Base-by-base conservation (phyloP, 305 asterid genomes). In the Petunia hybrid region DNA sequence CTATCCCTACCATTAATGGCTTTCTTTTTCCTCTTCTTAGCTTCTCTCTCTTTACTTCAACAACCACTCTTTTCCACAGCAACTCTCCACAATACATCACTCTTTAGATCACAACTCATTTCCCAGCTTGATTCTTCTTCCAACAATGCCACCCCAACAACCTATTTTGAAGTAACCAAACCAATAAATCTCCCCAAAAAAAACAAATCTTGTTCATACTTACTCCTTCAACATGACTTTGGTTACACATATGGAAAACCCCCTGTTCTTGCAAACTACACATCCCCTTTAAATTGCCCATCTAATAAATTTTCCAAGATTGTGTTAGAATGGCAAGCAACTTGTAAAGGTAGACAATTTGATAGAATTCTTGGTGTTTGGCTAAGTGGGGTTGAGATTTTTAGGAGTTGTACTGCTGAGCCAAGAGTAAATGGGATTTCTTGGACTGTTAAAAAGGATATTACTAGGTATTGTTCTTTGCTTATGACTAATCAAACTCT, bases 371-470 rank as follows among this genome's bases (percentile, higher is more conserved):
- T 95, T 80, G 99, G 99, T 40, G 85, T 95, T 73, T 95, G 99
- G 99, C 84, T 95, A 12, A 88, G 94, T 69, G 99, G 99, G 80
- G 98, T 89, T 68, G 99, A 95, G 93, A 77, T 95, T 56, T 91
- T 95, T 46, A 85, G 99, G 35, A 92, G 98, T 86, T 95, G 99
- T 85, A 88, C 98, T 14, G 98, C 97, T 39, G 99, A 95, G 86
- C 99, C 99, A 0, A 83, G 84, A 51, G 71, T 91, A 40, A 80
- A 85, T 77, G 99, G 99, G 16, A 93, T 88, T 83, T 62, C 85
- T 8, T 93, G 99, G 99, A 88, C 97, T 8, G 98, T 93, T 4
- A 79, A 86, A 61, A 95, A 95, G 87, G 99, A 95, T 76, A 80
- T 93, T 76, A 95, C 98, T 1, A 95, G 92, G 97, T 95, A 95